phyloP scores from a whole-genome alignment of 495 filamentous ascomycete species.

The Lasiosphaeria miniovina region DNA sequence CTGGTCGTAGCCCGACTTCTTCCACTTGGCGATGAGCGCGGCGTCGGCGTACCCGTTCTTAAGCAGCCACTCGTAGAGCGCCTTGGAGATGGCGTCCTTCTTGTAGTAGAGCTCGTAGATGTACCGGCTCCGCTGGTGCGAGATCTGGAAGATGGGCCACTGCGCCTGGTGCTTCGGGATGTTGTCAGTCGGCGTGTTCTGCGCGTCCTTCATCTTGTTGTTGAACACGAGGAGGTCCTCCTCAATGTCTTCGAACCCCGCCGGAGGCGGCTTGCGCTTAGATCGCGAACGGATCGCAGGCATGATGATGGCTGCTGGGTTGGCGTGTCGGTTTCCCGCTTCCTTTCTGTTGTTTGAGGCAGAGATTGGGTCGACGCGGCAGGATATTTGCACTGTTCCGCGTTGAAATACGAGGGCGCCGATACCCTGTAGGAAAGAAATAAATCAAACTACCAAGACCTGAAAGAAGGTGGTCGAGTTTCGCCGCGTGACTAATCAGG shows the following conservation, averaged over 20 bases:
- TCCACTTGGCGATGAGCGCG: conserved; percentile 98
- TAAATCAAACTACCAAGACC: background rate
- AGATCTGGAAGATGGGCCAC: conserved; percentile 98
- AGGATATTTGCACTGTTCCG: background rate
- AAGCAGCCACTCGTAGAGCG: conserved; percentile 91
- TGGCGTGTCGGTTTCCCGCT: conserved; percentile 13
- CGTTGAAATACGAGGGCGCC: background rate
- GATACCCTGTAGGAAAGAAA: background rate
- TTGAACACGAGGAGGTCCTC: conserved; percentile 92
- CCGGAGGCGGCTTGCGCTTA: conserved; percentile 87
- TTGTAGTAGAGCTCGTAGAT: conserved; percentile 98
- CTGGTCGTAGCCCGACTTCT: conserved; percentile 99
- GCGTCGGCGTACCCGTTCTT: conserved; percentile 96
- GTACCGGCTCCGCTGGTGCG: conserved; percentile 87
- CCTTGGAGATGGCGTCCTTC: conserved; percentile 88
- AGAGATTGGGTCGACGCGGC: too few species aligned
- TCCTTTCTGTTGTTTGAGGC: conserved; percentile 1
- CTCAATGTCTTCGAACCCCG: conserved; percentile 94
- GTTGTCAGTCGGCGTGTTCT: conserved; percentile 60
- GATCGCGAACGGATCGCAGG: conserved; percentile 75
- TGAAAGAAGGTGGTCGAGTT: background rate
- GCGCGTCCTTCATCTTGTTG: conserved; percentile 99
- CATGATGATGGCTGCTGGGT: conserved; percentile 52
- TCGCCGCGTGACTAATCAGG: conserved; percentile 4
- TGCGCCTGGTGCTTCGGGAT: conserved; percentile 74